Evolutionary conservation across 2,329 filamentous ascomycete genomes (phyloP), one percentile per base, ranked within the genome.

Genomic region (Sporothrix euskadiensis): DNA sequence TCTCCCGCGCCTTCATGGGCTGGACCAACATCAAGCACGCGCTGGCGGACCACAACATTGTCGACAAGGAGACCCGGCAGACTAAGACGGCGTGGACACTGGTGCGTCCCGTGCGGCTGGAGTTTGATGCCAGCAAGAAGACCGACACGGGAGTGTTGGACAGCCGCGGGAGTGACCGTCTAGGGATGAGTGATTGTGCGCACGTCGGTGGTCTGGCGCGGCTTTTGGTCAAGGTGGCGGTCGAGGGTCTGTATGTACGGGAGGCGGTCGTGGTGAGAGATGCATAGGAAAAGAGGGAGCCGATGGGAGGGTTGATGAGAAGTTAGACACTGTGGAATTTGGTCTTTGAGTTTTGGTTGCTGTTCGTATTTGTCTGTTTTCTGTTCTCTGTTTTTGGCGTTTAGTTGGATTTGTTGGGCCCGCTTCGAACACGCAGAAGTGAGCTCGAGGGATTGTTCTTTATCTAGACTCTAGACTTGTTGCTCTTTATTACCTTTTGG

Each of bases 11-110:
- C 0, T 81, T 83, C 71, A 78, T 84, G 79, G 75, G 78, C 0
- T 82, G 78, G 79, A 83, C 81, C 19, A 83, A 83, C 66, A 74
- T 83, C 76, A 83, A 83, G 75, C 79, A 81, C 71, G 80, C 82
- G 4, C 78, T 83, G 32, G 77, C 81, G 70, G 82, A 83, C 71
- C 82, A 83, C 16, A 61, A 73, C 69, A 73, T 81, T 14, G 71
- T 83, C n/a, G 79, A 83, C 47, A 77, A 80, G 74, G 81, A 83
- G 74, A 81, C 82, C 44, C 77, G 80, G 14, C 12, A 49, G 1
- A 82, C 78, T 3, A 76, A 76, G 4, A 79, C 82, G 80, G 77
- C 82, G 4, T 83, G 80, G 80, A 82, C 80, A 54, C 78, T 83
- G 47, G 80, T 83, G 54, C 78, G 81, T 73, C 76, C 81, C 71